Evolutionary conservation across 2,329 filamentous ascomycete species (phyloP).

Genomic region (Pyrenophora tritici-repentis): DNA sequence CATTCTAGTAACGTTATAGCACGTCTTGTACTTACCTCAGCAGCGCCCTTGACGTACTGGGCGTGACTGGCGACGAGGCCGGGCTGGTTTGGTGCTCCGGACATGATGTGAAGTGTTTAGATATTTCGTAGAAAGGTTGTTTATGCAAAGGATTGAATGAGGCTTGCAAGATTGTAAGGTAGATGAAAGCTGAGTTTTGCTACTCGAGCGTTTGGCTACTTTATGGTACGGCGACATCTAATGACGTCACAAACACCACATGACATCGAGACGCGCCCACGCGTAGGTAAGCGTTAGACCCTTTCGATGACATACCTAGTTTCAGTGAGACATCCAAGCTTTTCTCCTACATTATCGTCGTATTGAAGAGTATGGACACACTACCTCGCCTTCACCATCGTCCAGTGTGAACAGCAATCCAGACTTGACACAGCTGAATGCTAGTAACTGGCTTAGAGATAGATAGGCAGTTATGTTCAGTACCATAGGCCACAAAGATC

Average conservation of each 20-base stretch:
- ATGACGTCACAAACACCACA: constrained; percentile 15
- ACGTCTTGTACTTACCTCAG: constrained; percentile 57
- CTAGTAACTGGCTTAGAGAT: too few species aligned
- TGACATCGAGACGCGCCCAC: constrained; percentile 11
- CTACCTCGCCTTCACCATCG: too few species aligned
- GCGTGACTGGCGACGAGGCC: constrained; percentile 67
- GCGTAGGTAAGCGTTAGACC: constrained; percentile 4
- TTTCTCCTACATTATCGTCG: too few species aligned
- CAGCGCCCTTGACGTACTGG: constrained; percentile 71
- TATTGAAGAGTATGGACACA: too few species aligned
- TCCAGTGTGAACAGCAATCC: too few species aligned
- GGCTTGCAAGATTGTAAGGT: background rate
- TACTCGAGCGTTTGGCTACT: background rate
- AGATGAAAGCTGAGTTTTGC: background rate
- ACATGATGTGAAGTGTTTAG: constrained; percentile 22
- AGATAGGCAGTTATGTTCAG: too few species aligned
- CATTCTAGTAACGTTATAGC: background rate
- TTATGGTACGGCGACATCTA: constrained; percentile 1
- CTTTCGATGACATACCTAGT: background rate
- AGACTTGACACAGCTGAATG: too few species aligned
- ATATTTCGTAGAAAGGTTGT: background rate
- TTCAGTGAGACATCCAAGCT: too few species aligned
- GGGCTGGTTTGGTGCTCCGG: constrained; percentile 51
- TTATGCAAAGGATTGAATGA: background rate
- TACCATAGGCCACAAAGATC: background rate